Base-by-base conservation (phyloP, 139 green algal genomes). In the Closterium sp. region DNA sequence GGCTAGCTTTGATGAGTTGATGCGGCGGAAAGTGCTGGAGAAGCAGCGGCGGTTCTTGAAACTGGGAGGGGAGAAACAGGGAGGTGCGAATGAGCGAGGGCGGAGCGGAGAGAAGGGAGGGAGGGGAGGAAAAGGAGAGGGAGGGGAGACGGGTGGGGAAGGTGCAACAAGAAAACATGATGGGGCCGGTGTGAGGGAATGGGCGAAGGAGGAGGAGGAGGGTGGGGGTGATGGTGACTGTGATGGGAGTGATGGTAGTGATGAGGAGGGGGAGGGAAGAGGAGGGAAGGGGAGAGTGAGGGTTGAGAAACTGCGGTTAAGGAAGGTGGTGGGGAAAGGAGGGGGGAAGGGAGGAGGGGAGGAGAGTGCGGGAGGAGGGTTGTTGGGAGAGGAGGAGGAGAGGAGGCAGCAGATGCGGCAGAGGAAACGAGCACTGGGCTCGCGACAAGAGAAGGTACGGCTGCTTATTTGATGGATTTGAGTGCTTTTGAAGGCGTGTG, bases 221-320 rank as follows among this genome's bases (percentile, higher is more conserved):
- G 86, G 19, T 3, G 28, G 30, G 10, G 86, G 38, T 31, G 32
- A 84, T 10, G 86, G 23, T 84, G 32, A 76, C 55, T 28, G 55
- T 76, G 55, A 76, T 76, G 55, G 55, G 23, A 76, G 55, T 76
- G 55, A 76, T 76, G 55, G 55, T 16, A 76, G 55, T 76, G 55
- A 76, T 76, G 55, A 76, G 16, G 55, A 76, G 16, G 55, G 31
- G n/a, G 83, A 23, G 8, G 83, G 83, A 10, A 86, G 83, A 33
- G 83, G 83, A 91, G 87, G 81, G 36, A 81, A 34, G 28, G 87
- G 81, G 33, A 83, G 33, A 33, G 32, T 36, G 87, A 91, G 87
- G 86, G 86, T 32, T 10, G 38, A 89, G 86, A 76, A 89, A 21
- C 33, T 34, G 84, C 33, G 33, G 25, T 34, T 34, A 21, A 87